Percentiles rank a stretch among this genome's conserved stretches.
Conservation (phyloP, 2,329 filamentous ascomycete species). For the Capronia epimyces region DNA sequence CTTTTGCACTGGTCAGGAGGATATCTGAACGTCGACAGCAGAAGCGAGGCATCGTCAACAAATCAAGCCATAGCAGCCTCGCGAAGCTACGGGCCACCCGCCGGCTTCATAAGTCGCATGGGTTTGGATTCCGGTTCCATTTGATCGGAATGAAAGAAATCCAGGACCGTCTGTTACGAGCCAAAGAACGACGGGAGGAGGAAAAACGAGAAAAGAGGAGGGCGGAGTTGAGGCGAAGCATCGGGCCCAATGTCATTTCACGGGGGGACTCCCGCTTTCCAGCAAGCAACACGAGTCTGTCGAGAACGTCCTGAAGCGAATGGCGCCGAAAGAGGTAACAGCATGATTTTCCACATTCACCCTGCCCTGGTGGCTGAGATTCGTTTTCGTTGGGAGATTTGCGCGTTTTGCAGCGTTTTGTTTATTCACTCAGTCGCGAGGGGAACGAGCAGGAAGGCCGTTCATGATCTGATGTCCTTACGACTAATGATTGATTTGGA, state of each 20-base stretch:
- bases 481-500: conserved; percentile 11
- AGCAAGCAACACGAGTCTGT: conserved; percentile 17
- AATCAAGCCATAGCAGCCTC: conserved; percentile 33
- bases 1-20: conserved; percentile 34
- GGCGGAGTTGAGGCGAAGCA: conserved; percentile 50
- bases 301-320: conserved; percentile 9
- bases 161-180: conserved; percentile 43
- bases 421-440: neutral
- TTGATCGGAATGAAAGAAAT: conserved; percentile 49
- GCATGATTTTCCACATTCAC: conserved; percentile 3
- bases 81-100: conserved; percentile 30
- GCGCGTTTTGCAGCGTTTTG: neutral
- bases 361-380: conserved; percentile 17
- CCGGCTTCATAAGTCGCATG: conserved; percentile 34
- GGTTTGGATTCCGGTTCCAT: conserved; percentile 45
- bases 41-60: conserved; percentile 27
- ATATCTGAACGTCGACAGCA: conserved; percentile 33
- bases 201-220: conserved; percentile 48
- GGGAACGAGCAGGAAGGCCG: conserved; percentile 9
- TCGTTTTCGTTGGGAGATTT: conserved; percentile 10
- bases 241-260: conserved; percentile 42
- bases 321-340: neutral
- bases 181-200: conserved; percentile 41
- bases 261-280: conserved; percentile 34
- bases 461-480: conserved; percentile 20